Percentiles rank a stretch among this genome's conserved stretches.
These are phyloP conservation scores for Xylaria sp. DNA, from an alignment of 2,329 filamentous ascomycete species.

Conservation along the genomic window DNA sequence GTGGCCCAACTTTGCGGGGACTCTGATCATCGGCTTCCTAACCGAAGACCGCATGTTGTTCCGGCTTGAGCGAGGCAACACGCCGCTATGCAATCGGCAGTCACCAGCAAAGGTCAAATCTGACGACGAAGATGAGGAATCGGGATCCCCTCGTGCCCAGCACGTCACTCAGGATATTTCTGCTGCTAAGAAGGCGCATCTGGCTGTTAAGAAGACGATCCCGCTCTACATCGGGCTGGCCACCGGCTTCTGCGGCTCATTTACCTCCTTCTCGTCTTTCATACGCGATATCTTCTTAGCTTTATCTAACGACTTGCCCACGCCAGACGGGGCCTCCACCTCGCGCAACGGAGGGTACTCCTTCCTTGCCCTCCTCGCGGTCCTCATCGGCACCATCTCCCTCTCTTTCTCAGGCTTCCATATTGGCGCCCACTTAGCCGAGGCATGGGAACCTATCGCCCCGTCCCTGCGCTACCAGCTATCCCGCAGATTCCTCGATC, in stretches of 20 bases:
- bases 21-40: conserved; percentile 84
- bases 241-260: conserved; percentile 87
- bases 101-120: conserved; percentile 46
- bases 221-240: conserved; percentile 86
- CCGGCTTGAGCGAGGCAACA: conserved; percentile 67
- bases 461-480: conserved; percentile 65
- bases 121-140: conserved; percentile 49
- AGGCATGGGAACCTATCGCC: conserved; percentile 60
- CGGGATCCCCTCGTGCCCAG: conserved; percentile 30
- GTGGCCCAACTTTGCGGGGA: conserved; percentile 88
- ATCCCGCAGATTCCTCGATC: conserved; percentile 68
- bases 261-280: conserved; percentile 89
- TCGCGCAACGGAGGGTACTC: conserved; percentile 76
- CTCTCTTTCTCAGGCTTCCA: conserved; percentile 73
- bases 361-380: conserved; percentile 79
- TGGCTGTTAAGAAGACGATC: conserved; percentile 78
- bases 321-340: conserved; percentile 50
- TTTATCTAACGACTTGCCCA: conserved; percentile 73
- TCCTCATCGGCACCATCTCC: conserved; percentile 73
- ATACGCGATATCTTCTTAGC: conserved; percentile 81
- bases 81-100: conserved; percentile 46
- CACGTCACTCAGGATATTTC: conserved; percentile 42
- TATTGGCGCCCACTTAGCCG: conserved; percentile 76
- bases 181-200: conserved; percentile 61
- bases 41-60: conserved; percentile 80